A percentile compares a stretch with the other conserved stretches of the same genome.
These are phyloP conservation scores for Earliella scabrosa DNA, from an alignment of 1,284 basidiomycete species.

Conservation along the genomic window DNA sequence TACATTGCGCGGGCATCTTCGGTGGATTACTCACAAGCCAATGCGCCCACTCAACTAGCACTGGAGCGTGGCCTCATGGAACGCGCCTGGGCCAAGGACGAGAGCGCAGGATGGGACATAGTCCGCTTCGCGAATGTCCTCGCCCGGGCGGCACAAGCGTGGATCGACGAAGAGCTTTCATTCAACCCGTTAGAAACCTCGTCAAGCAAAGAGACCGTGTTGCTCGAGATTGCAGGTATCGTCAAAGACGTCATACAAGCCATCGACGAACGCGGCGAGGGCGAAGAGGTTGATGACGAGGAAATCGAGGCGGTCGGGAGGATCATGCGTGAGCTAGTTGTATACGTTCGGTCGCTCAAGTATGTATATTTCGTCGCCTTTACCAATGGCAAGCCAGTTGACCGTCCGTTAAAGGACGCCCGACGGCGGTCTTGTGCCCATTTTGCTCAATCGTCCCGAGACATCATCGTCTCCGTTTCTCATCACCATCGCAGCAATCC, in stretches of 20 bases:
- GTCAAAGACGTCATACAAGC: conserved; percentile 75
- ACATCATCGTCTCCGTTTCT: conserved; percentile 62
- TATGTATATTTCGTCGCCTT: conserved; percentile 37
- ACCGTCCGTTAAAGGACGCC: conserved; percentile 44
- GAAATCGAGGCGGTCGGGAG: conserved; percentile 66
- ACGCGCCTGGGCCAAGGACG: conserved; percentile 70
- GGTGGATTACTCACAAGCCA: conserved; percentile 57
- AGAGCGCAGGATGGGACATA: conserved; percentile 63
- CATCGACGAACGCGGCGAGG: conserved; percentile 66
- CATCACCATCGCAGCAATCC: conserved; percentile 57
- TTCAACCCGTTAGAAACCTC: conserved; percentile 18
- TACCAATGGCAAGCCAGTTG: background rate
- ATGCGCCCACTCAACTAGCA: conserved; percentile 59
- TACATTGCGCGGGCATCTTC: conserved; percentile 61
- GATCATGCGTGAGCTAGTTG: conserved; percentile 58
- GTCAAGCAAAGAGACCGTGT: conserved; percentile 52
- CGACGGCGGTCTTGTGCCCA: conserved; percentile 54
- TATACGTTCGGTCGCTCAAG: conserved; percentile 59
- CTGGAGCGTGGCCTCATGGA: conserved; percentile 67
- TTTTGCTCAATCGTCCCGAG: conserved; percentile 55
- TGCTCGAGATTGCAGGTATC: conserved; percentile 70
- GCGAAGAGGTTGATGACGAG: conserved; percentile 61
- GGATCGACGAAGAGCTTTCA: conserved; percentile 48
- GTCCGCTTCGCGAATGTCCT: conserved; percentile 59
- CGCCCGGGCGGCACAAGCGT: conserved; percentile 54